Base-by-base conservation (phyloP, 2,329 filamentous ascomycete species). In the Dryadomyces quercivorus region DNA sequence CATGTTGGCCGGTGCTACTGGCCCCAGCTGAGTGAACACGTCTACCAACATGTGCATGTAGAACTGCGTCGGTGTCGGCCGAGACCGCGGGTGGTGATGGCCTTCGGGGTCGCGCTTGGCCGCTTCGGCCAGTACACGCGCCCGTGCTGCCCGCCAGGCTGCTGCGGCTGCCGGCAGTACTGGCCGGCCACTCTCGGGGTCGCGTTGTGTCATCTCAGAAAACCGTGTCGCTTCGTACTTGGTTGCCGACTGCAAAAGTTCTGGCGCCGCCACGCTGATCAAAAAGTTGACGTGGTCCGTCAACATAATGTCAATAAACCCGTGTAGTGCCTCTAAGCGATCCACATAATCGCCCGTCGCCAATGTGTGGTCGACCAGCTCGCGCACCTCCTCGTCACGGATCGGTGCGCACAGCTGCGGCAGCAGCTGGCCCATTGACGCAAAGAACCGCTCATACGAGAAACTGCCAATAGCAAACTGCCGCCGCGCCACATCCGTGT, bases 271-370 rank as follows among this genome's bases (percentile, higher is more conserved):
- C 31, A 85, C 78, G 66, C 83, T 81, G 51, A 93, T 72, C 61
- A 91, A 75, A 63, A 88, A 92, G 65, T 93, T 93, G 57, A 86
- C 84, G 63, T 91, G 90, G 62, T 93, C 88, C 56, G 88, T 81
- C 22, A 86, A 80, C 70, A 92, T 84, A 40, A 85, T 72, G 62
- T 93, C 85, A 55, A 91, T 86, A 60, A 88, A 85, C 34, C 82
- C 79, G 53, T 89, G 78, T 2, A 93, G 73, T 15, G 84, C 83
- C 69, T 89, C 84, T 1, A 92, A 76, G 58, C 88, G 84, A 63
- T 87, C 83, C 16, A 90, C 85, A 62, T 90, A 80, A 63, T 83
- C 77, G 4, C 82, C 80, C 21, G 76, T 72, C 49, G 69, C 67
- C 9, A 84, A 70, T 59, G 81, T 78, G 57, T 83, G 80, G 51